Conservation (phyloP, 2,329 filamentous ascomycete genomes). For the Colletotrichum incanum region DNA sequence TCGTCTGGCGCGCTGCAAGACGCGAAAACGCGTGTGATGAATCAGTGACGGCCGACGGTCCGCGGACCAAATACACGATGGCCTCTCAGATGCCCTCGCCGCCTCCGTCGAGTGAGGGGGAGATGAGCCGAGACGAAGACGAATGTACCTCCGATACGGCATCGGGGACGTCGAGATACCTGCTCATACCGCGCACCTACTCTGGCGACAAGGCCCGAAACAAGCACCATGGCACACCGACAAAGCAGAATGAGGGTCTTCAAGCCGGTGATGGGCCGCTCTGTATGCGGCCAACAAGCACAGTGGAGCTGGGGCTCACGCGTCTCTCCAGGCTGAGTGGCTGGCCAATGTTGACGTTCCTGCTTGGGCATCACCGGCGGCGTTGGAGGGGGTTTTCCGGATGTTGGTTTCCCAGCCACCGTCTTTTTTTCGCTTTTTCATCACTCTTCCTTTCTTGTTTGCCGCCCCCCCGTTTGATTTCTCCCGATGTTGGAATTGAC, state of each 20-base stretch:
- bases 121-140: neutral
- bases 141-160: constrained; percentile 10
- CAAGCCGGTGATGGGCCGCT: constrained; percentile 44
- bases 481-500: constrained; percentile 40
- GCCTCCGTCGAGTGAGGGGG: neutral
- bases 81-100: constrained; percentile 18
- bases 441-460: neutral
- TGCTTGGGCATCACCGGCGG: constrained; percentile 42
- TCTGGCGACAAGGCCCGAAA: constrained; percentile 25
- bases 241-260: constrained; percentile 36
- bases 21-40: constrained; percentile 38
- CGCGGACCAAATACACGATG: constrained; percentile 5
- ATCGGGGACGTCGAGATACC: constrained; percentile 10
- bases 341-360: constrained; percentile 36
- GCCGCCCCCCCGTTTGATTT: neutral
- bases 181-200: constrained; percentile 12
- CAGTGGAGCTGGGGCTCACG: constrained; percentile 46
- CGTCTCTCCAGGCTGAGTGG: constrained; percentile 42
- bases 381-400: constrained; percentile 29
- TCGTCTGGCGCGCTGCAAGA: constrained; percentile 36
- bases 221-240: constrained; percentile 37
- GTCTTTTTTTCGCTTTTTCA: constrained; percentile 27
- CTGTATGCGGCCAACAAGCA: constrained; percentile 48
- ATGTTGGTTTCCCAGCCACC: constrained; percentile 42
- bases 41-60: constrained; percentile 10